These are phyloP conservation scores for Sambucus nigra DNA, from an alignment of 129 eudicot species.

Conservation along the genomic window DNA sequence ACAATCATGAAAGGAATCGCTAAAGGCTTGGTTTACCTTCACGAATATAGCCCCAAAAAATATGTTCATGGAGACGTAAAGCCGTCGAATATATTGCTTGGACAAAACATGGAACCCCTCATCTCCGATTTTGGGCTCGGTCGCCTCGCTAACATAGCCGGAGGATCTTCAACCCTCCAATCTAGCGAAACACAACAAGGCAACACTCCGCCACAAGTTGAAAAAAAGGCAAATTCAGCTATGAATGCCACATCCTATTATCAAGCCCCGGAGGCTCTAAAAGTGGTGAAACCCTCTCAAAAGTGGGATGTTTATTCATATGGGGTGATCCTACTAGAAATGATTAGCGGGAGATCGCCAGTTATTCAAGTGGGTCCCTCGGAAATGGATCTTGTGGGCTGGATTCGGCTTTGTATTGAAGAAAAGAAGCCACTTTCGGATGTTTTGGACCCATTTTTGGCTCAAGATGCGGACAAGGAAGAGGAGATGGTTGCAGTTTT, in stretches of 20 bases:
- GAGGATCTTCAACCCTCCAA: conserved; percentile 59
- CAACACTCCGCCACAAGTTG: conserved; percentile 39
- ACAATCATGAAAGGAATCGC: conserved; percentile 81
- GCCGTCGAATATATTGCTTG: conserved; percentile 79
- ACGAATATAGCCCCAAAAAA: conserved; percentile 88
- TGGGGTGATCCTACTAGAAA: conserved; percentile 73
- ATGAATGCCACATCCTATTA: conserved; percentile 28
- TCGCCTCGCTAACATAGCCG: conserved; percentile 88
- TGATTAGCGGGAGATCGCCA: conserved; percentile 70
- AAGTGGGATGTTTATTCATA: conserved; percentile 94
- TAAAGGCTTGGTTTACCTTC: conserved; percentile 75
- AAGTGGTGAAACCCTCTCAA: conserved; percentile 89
- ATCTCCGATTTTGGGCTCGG: conserved; percentile 86
- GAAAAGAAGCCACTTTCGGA: conserved; percentile 86
- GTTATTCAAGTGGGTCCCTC: conserved; percentile 60
- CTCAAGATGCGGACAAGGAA: conserved; percentile 65
- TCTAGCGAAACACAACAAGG: conserved; percentile 32
- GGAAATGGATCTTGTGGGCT: conserved; percentile 67
- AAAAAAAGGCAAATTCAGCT: conserved; percentile 25
- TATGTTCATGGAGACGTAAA: conserved; percentile 93
- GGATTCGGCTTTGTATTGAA: conserved; percentile 92
- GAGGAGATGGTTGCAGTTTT: conserved; percentile 81
- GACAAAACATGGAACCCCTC: conserved; percentile 65
- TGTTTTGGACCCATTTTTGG: conserved; percentile 66
- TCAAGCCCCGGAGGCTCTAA: conserved; percentile 92